A percentile compares a stretch with the other conserved stretches of the same genome.
These are phyloP conservation scores for Thuidium tamariscinum DNA, from an alignment of 225 moss, liverwort and hornwort genomes.

Conservation along the genomic window DNA sequence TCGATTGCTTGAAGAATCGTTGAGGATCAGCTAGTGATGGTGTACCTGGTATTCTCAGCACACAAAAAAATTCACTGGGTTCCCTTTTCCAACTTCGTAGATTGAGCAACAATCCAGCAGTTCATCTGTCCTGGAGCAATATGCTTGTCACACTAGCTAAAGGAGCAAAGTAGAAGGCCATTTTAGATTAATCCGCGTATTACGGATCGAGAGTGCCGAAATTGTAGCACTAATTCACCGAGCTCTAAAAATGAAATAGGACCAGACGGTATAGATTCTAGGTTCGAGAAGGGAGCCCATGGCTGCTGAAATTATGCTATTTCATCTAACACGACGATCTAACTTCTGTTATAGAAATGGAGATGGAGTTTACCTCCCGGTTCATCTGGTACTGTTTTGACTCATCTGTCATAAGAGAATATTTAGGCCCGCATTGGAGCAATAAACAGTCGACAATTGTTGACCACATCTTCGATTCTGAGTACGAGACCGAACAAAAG, in stretches of 20 bases:
- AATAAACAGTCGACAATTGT: neutral
- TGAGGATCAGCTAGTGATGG: neutral
- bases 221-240: neutral
- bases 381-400: neutral
- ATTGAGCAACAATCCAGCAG: neutral
- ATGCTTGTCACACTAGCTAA: neutral
- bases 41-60: neutral
- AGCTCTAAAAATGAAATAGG: too few relatives aligned
- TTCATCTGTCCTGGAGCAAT: neutral
- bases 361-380: neutral
- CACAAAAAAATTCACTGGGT: neutral
- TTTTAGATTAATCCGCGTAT: neutral
- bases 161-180: neutral
- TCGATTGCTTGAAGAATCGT: neutral
- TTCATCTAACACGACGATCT: neutral
- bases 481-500: neutral
- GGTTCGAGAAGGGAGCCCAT: neutral
- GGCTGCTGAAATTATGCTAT: neutral
- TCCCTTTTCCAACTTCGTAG: neutral
- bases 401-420: neutral
- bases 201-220: neutral
- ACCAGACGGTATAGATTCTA: too few relatives aligned
- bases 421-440: neutral
- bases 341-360: neutral
- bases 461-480: neutral